phyloP scores from a whole-genome alignment of 2,329 filamentous ascomycete species.

The Aspergillus fumigatiaffinis region DNA sequence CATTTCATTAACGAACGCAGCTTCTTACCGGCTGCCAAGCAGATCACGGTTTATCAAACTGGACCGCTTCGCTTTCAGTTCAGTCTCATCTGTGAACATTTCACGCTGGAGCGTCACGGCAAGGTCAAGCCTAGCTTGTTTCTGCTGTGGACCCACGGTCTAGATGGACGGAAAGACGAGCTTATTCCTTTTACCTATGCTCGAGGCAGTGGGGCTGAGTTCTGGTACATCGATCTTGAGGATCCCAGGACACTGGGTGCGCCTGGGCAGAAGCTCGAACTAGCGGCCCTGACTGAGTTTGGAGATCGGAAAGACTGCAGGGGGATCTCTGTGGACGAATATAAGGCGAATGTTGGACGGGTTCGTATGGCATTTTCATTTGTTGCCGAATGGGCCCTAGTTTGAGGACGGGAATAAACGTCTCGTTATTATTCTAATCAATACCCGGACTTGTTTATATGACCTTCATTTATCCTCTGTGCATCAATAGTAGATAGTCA shows the following conservation, averaged over 20 bases:
- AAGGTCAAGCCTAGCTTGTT: slow-evolving; percentile 63
- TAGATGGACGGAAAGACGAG: slow-evolving; percentile 65
- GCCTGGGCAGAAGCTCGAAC: slow-evolving; percentile 63
- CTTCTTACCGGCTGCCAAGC: slow-evolving; percentile 58
- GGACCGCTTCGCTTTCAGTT: slow-evolving; percentile 73
- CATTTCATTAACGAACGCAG: slow-evolving; percentile 54
- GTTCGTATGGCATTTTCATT: slow-evolving; percentile 48
- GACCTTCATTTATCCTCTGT: too few species aligned
- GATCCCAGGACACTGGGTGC: slow-evolving; percentile 60
- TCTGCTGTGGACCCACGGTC: slow-evolving; percentile 62
- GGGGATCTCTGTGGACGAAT: slow-evolving; percentile 50
- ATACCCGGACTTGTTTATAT: too few species aligned
- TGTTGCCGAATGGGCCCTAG: slow-evolving; percentile 54
- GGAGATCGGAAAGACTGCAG: slow-evolving; percentile 48
- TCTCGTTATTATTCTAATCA: too few species aligned
- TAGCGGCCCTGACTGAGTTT: slow-evolving; percentile 59
- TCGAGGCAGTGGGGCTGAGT: slow-evolving; percentile 52
- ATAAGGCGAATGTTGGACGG: slow-evolving; percentile 45
- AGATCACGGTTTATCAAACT: slow-evolving; percentile 58
- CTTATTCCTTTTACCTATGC: slow-evolving; percentile 62
- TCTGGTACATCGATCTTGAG: slow-evolving; percentile 75
- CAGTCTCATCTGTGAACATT: slow-evolving; percentile 74
- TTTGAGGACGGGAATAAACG: slow-evolving; percentile 16
- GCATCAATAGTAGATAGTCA: too few species aligned
- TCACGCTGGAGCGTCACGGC: slow-evolving; percentile 63